A percentile compares a stretch with the other conserved stretches of the same genome.
Conservation (phyloP, 495 filamentous ascomycete genomes). For the Apodospora peruviana region DNA sequence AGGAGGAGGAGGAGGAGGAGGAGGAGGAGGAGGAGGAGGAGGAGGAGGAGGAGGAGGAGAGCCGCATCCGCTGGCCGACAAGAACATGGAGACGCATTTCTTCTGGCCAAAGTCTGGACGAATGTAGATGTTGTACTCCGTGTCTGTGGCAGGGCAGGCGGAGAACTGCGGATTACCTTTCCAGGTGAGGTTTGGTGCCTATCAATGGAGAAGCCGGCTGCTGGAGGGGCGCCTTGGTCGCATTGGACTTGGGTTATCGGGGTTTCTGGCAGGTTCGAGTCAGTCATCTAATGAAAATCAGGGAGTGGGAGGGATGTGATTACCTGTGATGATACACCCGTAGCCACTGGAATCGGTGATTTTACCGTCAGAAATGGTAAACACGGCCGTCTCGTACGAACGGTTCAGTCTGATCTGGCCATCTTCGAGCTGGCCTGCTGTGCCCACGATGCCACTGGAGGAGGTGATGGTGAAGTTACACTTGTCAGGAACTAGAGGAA, state of each 20-base stretch:
- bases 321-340: constrained; percentile 2
- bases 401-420: constrained; percentile 5
- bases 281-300: no score
- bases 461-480: constrained; percentile 3
- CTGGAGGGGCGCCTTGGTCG: constrained; percentile 1
- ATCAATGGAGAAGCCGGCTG: not conserved
- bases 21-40: no score
- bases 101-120: constrained; percentile 3
- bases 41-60: no score
- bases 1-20: no score
- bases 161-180: not conserved
- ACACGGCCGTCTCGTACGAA: not conserved
- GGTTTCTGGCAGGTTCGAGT: no score
- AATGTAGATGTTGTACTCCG: constrained; percentile 6
- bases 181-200: not conserved
- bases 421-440: constrained; percentile 1
- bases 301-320: no score
- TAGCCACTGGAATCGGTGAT: not conserved
- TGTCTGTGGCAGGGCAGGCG: constrained; percentile 6
- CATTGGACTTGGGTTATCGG: constrained; percentile 4
- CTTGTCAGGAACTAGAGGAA: no score
- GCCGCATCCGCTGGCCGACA: not conserved
- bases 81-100: constrained; percentile 4
- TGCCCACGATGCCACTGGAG: not conserved
- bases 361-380: not conserved